These are phyloP conservation scores for Cladophialophora psammophila DNA, from an alignment of 2,329 filamentous ascomycete genomes.

Conservation along the genomic window DNA sequence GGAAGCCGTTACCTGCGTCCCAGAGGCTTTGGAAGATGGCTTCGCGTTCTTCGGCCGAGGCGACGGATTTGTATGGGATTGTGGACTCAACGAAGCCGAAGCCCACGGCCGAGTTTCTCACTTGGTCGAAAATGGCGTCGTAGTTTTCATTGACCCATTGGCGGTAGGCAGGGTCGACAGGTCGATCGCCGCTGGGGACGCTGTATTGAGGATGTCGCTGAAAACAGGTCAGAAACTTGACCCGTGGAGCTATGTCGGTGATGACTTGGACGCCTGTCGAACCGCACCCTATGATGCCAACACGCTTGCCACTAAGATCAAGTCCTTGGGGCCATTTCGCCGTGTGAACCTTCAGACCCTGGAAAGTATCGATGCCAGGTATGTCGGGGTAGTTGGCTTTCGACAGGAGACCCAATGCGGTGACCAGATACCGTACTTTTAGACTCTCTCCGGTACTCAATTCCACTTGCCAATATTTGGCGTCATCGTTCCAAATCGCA, in stretches of 20 bases:
- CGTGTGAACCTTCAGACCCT: slow-evolving; percentile 51
- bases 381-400: slow-evolving; percentile 49
- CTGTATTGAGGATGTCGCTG: slow-evolving; percentile 45
- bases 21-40: slow-evolving; percentile 59
- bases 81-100: slow-evolving; percentile 62
- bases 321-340: slow-evolving; percentile 49
- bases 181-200: slow-evolving; percentile 28
- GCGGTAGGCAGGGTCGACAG: slow-evolving; percentile 23
- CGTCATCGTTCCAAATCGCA: slow-evolving; percentile 49
- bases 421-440: slow-evolving; percentile 50
- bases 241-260: slow-evolving; percentile 41
- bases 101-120: slow-evolving; percentile 61
- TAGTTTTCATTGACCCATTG: slow-evolving; percentile 45
- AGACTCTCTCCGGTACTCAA: slow-evolving; percentile 47
- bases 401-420: slow-evolving; percentile 49
- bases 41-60: slow-evolving; percentile 46
- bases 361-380: slow-evolving; percentile 49
- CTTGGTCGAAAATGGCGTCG: slow-evolving; percentile 45
- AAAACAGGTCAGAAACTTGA: slow-evolving; percentile 44
- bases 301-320: slow-evolving; percentile 44
- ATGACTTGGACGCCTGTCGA: slow-evolving; percentile 66
- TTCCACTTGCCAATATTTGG: slow-evolving; percentile 54
- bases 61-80: slow-evolving; percentile 40
- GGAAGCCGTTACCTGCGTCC: slow-evolving; percentile 60
- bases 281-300: slow-evolving; percentile 70